Evolutionary conservation across 2,329 filamentous ascomycete genomes (phyloP).

Genomic region (Mycosphaerelloides madeirae): DNA sequence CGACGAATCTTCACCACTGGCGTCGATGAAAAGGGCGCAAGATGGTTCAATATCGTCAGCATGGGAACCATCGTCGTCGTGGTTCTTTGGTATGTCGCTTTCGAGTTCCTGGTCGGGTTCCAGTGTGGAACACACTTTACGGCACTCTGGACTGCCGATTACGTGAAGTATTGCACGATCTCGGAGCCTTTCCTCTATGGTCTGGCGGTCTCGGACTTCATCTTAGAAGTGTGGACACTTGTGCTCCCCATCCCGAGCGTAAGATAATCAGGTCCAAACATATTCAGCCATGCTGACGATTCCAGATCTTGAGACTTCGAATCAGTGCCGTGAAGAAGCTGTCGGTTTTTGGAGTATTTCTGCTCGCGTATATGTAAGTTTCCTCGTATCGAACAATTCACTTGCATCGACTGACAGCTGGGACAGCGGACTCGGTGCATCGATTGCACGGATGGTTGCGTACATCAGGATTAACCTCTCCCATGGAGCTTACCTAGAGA

Average conservation of each 20-base stretch:
- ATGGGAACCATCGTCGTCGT: not conserved
- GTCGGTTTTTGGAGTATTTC: not conserved
- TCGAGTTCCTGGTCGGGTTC: not conserved
- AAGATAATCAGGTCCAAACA: not conserved
- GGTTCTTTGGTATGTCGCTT: slow-evolving; percentile 1
- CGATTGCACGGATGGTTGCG: not conserved
- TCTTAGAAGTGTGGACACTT: slow-evolving; percentile 5
- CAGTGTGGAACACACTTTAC: slow-evolving; percentile 1
- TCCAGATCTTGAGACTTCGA: not conserved
- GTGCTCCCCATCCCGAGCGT: slow-evolving; percentile 1
- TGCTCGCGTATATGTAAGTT: not conserved
- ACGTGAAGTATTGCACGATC: not conserved
- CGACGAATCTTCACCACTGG: not conserved
- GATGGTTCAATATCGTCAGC: not conserved
- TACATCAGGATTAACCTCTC: not conserved
- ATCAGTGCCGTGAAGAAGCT: not conserved
- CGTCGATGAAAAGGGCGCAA: not conserved
- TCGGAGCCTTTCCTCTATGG: not conserved
- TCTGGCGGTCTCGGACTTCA: not conserved
- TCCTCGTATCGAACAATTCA: too few relatives aligned
- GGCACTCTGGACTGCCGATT: not conserved
- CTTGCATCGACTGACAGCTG: too few relatives aligned
- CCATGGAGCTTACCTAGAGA: too few relatives aligned
- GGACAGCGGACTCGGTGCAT: not conserved
- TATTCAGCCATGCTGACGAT: not conserved